Conservation (phyloP, 225 moss, liverwort and hornwort genomes). For the Marchantia polymorpha region DNA sequence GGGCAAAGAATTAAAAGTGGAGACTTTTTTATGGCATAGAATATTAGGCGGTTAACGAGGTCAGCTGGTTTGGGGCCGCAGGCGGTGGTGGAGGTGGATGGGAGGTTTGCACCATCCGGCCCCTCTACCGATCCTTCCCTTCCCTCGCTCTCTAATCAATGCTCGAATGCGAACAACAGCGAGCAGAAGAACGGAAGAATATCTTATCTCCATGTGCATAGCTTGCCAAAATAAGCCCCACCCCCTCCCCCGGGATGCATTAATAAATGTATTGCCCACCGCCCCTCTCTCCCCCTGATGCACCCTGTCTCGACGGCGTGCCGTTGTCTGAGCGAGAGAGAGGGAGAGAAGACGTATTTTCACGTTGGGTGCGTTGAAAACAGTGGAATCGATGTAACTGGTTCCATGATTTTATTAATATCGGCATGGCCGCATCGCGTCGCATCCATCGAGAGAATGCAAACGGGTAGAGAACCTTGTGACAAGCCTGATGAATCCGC, state of each 20-base stretch:
- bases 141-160: background rate
- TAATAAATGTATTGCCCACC: background rate
- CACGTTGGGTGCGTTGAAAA: too few relatives aligned
- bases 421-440: too few relatives aligned
- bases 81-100: background rate
- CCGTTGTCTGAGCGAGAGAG: too few relatives aligned
- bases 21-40: background rate
- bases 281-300: background rate
- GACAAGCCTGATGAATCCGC: too few relatives aligned
- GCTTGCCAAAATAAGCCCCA: background rate
- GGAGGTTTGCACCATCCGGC: background rate
- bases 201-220: constrained; percentile 12
- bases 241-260: background rate
- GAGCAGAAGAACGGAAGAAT: background rate
- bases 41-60: background rate
- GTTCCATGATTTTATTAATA: too few relatives aligned
- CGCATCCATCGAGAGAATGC: too few relatives aligned
- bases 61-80: background rate
- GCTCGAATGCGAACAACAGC: background rate
- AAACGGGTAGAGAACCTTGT: too few relatives aligned
- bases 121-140: background rate
- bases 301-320: background rate
- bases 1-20: background rate
- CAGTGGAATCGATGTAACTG: too few relatives aligned
- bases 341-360: too few relatives aligned